Evolutionary conservation across 2,329 filamentous ascomycete genomes (phyloP).

Genomic region (Alternaria gaisen): DNA sequence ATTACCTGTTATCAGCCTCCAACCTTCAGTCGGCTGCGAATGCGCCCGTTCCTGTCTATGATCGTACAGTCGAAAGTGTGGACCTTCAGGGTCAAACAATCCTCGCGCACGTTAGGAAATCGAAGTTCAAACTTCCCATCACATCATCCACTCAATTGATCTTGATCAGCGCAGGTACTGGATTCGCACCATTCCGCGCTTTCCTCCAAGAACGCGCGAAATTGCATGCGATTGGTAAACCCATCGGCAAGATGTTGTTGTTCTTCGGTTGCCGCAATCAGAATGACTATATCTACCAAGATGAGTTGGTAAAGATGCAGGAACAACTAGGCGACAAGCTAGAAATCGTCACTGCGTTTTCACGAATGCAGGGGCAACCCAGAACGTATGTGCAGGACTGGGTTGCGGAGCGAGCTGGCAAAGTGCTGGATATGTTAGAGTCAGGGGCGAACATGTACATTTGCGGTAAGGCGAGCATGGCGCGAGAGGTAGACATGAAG

Average conservation of each 20-base stretch:
- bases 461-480: conserved; percentile 50
- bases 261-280: conserved; percentile 46
- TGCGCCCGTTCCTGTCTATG: conserved; percentile 24
- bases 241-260: conserved; percentile 41
- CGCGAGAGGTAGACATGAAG: conserved; percentile 52
- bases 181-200: conserved; percentile 47
- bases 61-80: conserved; percentile 19
- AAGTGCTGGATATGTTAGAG: conserved; percentile 49
- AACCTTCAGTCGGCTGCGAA: conserved; percentile 27
- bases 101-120: conserved; percentile 54
- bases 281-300: conserved; percentile 47
- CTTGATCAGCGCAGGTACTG: conserved; percentile 51
- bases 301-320: conserved; percentile 35
- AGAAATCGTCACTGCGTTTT: conserved; percentile 39
- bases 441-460: conserved; percentile 52
- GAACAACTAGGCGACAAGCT: conserved; percentile 33
- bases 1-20: conserved; percentile 49
- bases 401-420: conserved; percentile 27
- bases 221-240: conserved; percentile 39
- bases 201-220: conserved; percentile 49
- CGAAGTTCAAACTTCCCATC: conserved; percentile 59
- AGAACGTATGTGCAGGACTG: conserved; percentile 53
- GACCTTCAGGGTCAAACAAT: conserved; percentile 35
- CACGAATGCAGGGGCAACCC: conserved; percentile 19
- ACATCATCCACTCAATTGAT: conserved; percentile 49